A percentile compares a stretch with the other conserved stretches of the same genome.
These are phyloP conservation scores for Botrytis porri DNA, from an alignment of 2,329 filamentous ascomycete genomes.

Conservation along the genomic window DNA sequence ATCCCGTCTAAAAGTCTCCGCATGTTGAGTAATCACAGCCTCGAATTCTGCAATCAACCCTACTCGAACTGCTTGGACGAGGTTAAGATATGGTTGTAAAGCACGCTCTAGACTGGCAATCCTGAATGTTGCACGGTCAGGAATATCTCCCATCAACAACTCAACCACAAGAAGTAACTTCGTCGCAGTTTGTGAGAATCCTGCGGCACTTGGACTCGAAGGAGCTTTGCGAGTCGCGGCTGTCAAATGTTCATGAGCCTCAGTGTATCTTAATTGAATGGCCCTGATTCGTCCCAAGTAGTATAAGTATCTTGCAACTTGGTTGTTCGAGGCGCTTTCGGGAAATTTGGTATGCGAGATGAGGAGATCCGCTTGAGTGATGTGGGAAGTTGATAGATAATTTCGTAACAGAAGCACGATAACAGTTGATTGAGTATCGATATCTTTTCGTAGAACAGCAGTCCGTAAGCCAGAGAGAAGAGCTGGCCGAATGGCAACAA, in stretches of 20 bases:
- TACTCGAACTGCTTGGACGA: conserved; percentile 94
- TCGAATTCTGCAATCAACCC: conserved; percentile 93
- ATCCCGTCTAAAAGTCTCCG: conserved; percentile 84
- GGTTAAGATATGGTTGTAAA: conserved; percentile 86
- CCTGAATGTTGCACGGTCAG: conserved; percentile 90
- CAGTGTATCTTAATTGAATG: conserved; percentile 94
- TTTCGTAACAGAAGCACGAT: conserved; percentile 93
- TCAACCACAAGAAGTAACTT: conserved; percentile 97
- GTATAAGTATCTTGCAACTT: conserved; percentile 95
- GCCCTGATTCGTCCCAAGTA: conserved; percentile 95
- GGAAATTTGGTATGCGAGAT: conserved; percentile 96
- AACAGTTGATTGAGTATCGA: conserved; percentile 94
- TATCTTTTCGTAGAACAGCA: conserved; percentile 93
- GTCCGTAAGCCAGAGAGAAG: conserved; percentile 87
- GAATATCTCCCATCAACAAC: conserved; percentile 97
- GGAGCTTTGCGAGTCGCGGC: conserved; percentile 94
- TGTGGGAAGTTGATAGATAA: conserved; percentile 94
- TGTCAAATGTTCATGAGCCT: conserved; percentile 90
- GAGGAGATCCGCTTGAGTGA: conserved; percentile 91
- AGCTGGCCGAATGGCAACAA: conserved; percentile 81
- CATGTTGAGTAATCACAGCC: conserved; percentile 76
- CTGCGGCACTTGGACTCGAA: conserved; percentile 80
- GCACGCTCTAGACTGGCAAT: conserved; percentile 82
- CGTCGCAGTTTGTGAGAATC: conserved; percentile 93
- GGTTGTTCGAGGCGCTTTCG: conserved; percentile 91